Conservation (phyloP, 257 asterid species). For the Solanum virginianum region DNA sequence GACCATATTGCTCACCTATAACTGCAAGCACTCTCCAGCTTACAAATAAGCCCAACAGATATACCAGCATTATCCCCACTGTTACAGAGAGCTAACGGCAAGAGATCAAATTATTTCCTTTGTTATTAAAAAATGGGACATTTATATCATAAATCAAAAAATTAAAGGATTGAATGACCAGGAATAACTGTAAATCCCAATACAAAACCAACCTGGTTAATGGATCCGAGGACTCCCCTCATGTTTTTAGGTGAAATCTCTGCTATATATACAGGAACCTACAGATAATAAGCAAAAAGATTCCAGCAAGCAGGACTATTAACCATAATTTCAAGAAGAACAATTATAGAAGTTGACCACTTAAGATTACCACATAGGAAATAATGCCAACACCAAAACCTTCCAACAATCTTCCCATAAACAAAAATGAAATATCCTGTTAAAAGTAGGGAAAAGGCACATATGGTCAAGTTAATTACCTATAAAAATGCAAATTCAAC, state of each 20-base stretch:
- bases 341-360: neutral
- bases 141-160: neutral
- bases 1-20: conserved; percentile 33
- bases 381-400: conserved; percentile 93
- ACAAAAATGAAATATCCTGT: conserved; percentile 76
- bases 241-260: conserved; percentile 86
- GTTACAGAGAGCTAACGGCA: conserved; percentile 58
- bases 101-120: neutral
- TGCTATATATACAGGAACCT: conserved; percentile 93
- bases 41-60: conserved; percentile 61
- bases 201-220: conserved; percentile 63
- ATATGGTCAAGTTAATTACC: neutral
- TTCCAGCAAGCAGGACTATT: neutral
- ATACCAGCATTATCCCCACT: conserved; percentile 75
- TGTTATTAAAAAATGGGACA: neutral
- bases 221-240: conserved; percentile 86
- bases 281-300: conserved; percentile 3
- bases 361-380: conserved; percentile 60
- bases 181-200: conserved; percentile 4
- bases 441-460: neutral
- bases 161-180: neutral
- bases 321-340: neutral
- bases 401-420: conserved; percentile 83
- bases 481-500: neutral
- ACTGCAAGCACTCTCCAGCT: conserved; percentile 87